phyloP scores from a whole-genome alignment of 1,284 basidiomycete genomes.

The Boletus hoseneyae region DNA sequence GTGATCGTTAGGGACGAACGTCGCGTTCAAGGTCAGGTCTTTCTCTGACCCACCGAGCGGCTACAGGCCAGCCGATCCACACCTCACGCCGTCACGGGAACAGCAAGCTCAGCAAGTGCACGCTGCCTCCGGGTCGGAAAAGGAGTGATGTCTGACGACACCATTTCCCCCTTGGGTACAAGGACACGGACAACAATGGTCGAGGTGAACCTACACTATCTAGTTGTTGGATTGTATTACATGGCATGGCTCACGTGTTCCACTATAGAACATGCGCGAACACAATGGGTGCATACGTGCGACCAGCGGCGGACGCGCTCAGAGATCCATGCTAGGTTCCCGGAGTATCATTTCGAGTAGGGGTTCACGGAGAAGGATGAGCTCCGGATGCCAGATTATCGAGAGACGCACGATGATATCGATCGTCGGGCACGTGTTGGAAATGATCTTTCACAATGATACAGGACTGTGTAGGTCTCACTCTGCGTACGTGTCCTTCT shows the following conservation, averaged over 20 bases:
- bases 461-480: constrained; percentile 45
- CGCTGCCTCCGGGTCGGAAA: constrained; percentile 56
- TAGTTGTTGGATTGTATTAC: neutral
- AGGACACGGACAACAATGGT: constrained; percentile 38
- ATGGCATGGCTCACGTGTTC: neutral
- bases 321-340: constrained; percentile 55
- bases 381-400: constrained; percentile 60
- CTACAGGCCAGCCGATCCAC: constrained; percentile 66
- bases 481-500: neutral
- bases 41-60: neutral
- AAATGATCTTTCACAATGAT: constrained; percentile 56
- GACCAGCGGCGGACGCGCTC: constrained; percentile 60
- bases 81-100: constrained; percentile 65
- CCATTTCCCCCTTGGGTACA: constrained; percentile 26
- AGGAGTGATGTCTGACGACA: constrained; percentile 57
- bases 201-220: constrained; percentile 41
- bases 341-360: constrained; percentile 59
- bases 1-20: constrained; percentile 71
- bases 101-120: constrained; percentile 59
- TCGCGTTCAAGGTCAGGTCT: neutral
- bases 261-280: constrained; percentile 58
- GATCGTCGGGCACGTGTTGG: constrained; percentile 55
- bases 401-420: constrained; percentile 62
- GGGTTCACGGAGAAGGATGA: constrained; percentile 71
- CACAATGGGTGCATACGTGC: constrained; percentile 71